phyloP scores from a whole-genome alignment of 352 stramenopile genomes.

The Poterioochromonas sp. region DNA sequence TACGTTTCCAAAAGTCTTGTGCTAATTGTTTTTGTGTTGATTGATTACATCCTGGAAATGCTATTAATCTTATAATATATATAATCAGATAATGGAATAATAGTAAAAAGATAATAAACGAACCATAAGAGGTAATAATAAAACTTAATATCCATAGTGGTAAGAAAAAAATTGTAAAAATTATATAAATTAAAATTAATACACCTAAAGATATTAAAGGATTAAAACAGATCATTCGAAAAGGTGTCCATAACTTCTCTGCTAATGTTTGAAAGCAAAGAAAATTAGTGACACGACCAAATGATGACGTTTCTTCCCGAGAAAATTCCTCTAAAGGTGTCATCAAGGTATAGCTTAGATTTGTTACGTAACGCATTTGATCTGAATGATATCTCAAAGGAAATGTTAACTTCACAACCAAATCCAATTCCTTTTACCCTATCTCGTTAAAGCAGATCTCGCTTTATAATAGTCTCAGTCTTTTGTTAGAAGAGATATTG shows the following conservation, averaged over 20 bases:
- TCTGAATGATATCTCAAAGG: too few relatives aligned
- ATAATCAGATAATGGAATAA: not conserved
- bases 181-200: not conserved
- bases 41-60: constrained; percentile 1
- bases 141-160: constrained; percentile 17
- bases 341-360: too few relatives aligned
- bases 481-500: too few relatives aligned
- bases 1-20: not conserved
- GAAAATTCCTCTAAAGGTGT: not conserved
- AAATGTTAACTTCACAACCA: too few relatives aligned
- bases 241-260: not conserved
- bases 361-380: too few relatives aligned
- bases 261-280: not conserved
- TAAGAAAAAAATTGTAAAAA: not conserved
- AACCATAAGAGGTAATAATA: not conserved
- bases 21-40: not conserved
- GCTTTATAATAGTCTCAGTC: too few relatives aligned
- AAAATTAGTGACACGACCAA: not conserved
- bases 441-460: too few relatives aligned
- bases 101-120: not conserved
- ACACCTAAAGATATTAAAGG: not conserved
- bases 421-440: too few relatives aligned
- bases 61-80: not conserved
- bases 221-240: not conserved
- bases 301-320: not conserved